Evolutionary conservation across 208 protist species (phyloP), one percentile per base, ranked within the genome.

Genomic region (Leishmania gerbilli): DNA sequence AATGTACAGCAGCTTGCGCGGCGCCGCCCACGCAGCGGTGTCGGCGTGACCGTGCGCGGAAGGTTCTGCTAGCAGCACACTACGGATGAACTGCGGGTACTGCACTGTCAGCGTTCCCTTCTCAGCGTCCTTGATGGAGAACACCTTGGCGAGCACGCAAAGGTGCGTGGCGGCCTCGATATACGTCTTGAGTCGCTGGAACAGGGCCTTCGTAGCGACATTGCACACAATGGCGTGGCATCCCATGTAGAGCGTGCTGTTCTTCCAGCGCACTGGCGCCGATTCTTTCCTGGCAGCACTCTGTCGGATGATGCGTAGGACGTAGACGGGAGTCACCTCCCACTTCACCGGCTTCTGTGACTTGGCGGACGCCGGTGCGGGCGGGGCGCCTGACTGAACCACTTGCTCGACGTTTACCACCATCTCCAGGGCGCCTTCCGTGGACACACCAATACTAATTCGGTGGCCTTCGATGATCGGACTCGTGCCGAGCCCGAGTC

Each of bases 141-240:
- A 93, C 47, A 91, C 47, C 34, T 89, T 53, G 15, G 81, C 75
- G 8, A 93, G 80, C 47, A 93, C 84, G 68, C 90, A 93, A 34
- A 89, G 81, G 74, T 93, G 91, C 40, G 88, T 89, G 19, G 86
- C 88, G 6, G 90, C 88, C 83, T 93, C 88, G 49, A 93, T 87
- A 74, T 89, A 90, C 11, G 86, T 88, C 75, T 93, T 93, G 17
- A 93, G 78, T 24, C 88, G 86, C 72, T 89, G 67, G 71, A 89
- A 93, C 49, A 86, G 71, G 24, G 81, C 71, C 42, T 84, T 67
- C 13, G 62, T 71, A 19, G 68, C 19, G n/a, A 89, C 84, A 58
- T 76, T 75, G 49, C 87, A 87, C 37, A 87, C 83, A 8, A 92
- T 79, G 47, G 51, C 56, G 68, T 91, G 74, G 6, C 78, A 76